These are phyloP conservation scores for Zymoseptoria tritici DNA, from an alignment of 2,329 filamentous ascomycete species.

Conservation along the genomic window DNA sequence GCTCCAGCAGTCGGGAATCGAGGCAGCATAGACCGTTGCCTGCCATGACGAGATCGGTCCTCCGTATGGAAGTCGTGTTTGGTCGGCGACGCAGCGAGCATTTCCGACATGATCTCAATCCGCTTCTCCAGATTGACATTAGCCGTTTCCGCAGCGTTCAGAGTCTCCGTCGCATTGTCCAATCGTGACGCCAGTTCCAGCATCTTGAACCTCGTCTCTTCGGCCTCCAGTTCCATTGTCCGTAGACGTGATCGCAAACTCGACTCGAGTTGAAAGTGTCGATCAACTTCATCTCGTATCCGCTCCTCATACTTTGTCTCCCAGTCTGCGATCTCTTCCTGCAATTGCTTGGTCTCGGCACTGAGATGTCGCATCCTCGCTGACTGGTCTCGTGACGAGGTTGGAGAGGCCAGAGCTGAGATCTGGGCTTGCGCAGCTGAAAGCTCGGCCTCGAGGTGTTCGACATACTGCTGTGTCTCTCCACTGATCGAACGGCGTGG, in stretches of 20 bases:
- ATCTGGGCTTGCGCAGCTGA: slow-evolving; percentile 34
- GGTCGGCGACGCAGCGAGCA: slow-evolving; percentile 32
- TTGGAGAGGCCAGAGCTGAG: slow-evolving; percentile 35
- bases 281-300: slow-evolving; percentile 28
- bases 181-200: slow-evolving; percentile 30
- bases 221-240: slow-evolving; percentile 25
- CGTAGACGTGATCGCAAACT: slow-evolving; percentile 24
- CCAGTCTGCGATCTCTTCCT: slow-evolving; percentile 32
- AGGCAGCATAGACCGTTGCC: slow-evolving; percentile 28
- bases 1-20: slow-evolving; percentile 29
- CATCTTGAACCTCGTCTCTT: slow-evolving; percentile 23
- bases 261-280: slow-evolving; percentile 23
- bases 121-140: slow-evolving; percentile 33
- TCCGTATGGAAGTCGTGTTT: slow-evolving; percentile 30
- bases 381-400: slow-evolving; percentile 29
- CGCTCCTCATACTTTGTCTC: slow-evolving; percentile 32
- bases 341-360: slow-evolving; percentile 28
- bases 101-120: slow-evolving; percentile 32
- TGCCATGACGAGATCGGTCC: slow-evolving; percentile 18
- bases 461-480: slow-evolving; percentile 41
- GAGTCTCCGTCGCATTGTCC: slow-evolving; percentile 23
- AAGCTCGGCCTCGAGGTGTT: slow-evolving; percentile 43
- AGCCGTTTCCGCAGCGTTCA: slow-evolving; percentile 28
- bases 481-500: slow-evolving; percentile 31
- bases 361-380: slow-evolving; percentile 32